Evolutionary conservation across 202 grass and related monocot species (phyloP).

Genomic region (Alloteropsis angusta): DNA sequence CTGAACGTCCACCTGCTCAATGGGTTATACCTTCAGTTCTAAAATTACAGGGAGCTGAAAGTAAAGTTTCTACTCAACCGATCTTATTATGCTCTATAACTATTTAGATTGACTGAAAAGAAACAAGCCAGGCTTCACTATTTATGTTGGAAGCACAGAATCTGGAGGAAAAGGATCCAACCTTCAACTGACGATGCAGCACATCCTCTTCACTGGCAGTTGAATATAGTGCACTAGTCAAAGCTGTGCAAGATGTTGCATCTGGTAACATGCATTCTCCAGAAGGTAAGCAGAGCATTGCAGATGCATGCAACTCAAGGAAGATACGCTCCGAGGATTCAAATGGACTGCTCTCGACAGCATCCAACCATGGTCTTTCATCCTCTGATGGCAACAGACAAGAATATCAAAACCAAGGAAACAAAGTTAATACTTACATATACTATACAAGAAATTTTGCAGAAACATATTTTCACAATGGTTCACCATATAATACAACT

Average conservation of each 20-base stretch:
- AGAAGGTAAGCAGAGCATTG: slow-evolving; percentile 82
- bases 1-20: slow-evolving; percentile 58
- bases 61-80: background rate
- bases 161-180: slow-evolving; percentile 1
- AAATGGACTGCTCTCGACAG: slow-evolving; percentile 47
- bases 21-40: background rate
- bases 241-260: slow-evolving; percentile 86
- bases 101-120: background rate
- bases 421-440: background rate
- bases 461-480: slow-evolving; percentile 6
- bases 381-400: slow-evolving; percentile 45
- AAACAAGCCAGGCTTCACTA: background rate
- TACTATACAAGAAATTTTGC: background rate
- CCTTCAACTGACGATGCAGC: slow-evolving; percentile 59
- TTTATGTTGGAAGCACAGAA: background rate
- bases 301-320: slow-evolving; percentile 78
- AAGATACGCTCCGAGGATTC: slow-evolving; percentile 42
- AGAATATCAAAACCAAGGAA: slow-evolving; percentile 4
- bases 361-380: slow-evolving; percentile 66
- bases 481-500: background rate
- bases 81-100: background rate
- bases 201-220: slow-evolving; percentile 72
- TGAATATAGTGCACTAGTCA: slow-evolving; percentile 85
- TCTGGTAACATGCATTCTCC: slow-evolving; percentile 72
- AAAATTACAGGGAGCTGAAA: background rate